Conservation (phyloP, 1,284 basidiomycete genomes). For the Austroboletus niveus region DNA sequence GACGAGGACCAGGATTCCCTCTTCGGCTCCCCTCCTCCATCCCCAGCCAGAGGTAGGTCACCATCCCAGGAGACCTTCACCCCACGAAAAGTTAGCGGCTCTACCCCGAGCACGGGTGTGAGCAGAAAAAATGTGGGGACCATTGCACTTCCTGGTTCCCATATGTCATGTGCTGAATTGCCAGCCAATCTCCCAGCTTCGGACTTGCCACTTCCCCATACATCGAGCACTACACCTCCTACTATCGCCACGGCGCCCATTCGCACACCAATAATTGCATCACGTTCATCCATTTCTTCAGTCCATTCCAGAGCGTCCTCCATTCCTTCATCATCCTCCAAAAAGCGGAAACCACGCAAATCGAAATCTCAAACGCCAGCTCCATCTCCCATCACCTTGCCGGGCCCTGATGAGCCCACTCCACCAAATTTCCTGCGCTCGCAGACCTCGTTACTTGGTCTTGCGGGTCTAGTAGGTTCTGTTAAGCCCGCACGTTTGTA, state of each 20-base stretch:
- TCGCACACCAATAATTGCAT: slow-evolving; percentile 7
- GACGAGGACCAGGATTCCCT: slow-evolving; percentile 64
- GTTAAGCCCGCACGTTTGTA: slow-evolving; percentile 56
- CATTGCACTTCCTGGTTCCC: slow-evolving; percentile 94
- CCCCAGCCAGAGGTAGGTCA: slow-evolving; percentile 73
- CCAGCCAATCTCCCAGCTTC: slow-evolving; percentile 68
- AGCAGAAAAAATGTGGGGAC: slow-evolving; percentile 83
- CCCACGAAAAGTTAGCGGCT: slow-evolving; percentile 1
- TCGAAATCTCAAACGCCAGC: slow-evolving; percentile 32
- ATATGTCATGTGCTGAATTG: slow-evolving; percentile 75
- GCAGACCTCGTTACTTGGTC: slow-evolving; percentile 66
- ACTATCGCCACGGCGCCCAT: neutral
- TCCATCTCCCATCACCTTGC: slow-evolving; percentile 56
- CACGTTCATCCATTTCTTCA: slow-evolving; percentile 13
- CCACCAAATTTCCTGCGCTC: slow-evolving; percentile 73
- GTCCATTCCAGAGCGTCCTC: slow-evolving; percentile 18
- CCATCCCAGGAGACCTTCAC: slow-evolving; percentile 57
- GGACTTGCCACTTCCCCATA: slow-evolving; percentile 29
- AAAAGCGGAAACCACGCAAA: slow-evolving; percentile 25
- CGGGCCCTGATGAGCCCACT: slow-evolving; percentile 54
- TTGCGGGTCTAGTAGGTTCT: slow-evolving; percentile 64
- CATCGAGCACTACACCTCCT: neutral
- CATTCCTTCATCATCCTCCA: slow-evolving; percentile 1
- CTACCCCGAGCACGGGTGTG: slow-evolving; percentile 27
- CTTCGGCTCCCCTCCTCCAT: slow-evolving; percentile 76